These are phyloP conservation scores for Recurvomyces mirabilis DNA, from an alignment of 495 filamentous ascomycete species.

Conservation along the genomic window DNA sequence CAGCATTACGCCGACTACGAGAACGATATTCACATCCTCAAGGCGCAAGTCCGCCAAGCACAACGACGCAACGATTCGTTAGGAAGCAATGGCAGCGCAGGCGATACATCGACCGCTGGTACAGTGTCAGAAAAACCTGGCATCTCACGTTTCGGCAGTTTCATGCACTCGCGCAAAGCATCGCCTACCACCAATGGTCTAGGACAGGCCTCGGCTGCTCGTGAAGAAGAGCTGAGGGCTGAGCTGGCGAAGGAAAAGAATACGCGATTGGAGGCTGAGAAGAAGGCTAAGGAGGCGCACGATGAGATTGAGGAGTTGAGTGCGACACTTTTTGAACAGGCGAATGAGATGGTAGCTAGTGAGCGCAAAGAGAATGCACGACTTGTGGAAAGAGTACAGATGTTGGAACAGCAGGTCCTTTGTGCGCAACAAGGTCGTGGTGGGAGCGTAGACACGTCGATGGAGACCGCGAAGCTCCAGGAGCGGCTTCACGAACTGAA, in stretches of 20 bases:
- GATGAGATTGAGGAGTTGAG: constrained; percentile 84
- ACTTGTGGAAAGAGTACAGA: constrained; percentile 56
- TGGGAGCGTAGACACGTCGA: no score
- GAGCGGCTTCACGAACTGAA: background rate
- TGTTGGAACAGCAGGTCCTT: constrained; percentile 44
- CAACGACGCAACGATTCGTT: constrained; percentile 12
- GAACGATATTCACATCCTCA: constrained; percentile 65
- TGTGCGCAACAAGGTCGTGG: no score
- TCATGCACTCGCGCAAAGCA: constrained; percentile 11
- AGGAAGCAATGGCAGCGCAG: background rate
- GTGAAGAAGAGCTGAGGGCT: constrained; percentile 48
- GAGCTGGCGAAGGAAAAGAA: constrained; percentile 58
- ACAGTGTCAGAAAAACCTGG: constrained; percentile 5
- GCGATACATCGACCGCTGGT: constrained; percentile 7
- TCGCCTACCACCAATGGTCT: constrained; percentile 19
- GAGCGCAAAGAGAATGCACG: constrained; percentile 71
- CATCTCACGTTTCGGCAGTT: constrained; percentile 13
- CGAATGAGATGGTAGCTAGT: constrained; percentile 92
- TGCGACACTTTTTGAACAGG: constrained; percentile 76
- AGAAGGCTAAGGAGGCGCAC: constrained; percentile 55
- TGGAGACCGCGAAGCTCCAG: background rate
- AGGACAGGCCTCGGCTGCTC: constrained; percentile 25
- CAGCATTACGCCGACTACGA: constrained; percentile 80
- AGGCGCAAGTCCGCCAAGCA: constrained; percentile 27
- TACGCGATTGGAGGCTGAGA: constrained; percentile 65